These are phyloP conservation scores for Sordaria brevicollis DNA, from an alignment of 495 filamentous ascomycete genomes.

Conservation along the genomic window DNA sequence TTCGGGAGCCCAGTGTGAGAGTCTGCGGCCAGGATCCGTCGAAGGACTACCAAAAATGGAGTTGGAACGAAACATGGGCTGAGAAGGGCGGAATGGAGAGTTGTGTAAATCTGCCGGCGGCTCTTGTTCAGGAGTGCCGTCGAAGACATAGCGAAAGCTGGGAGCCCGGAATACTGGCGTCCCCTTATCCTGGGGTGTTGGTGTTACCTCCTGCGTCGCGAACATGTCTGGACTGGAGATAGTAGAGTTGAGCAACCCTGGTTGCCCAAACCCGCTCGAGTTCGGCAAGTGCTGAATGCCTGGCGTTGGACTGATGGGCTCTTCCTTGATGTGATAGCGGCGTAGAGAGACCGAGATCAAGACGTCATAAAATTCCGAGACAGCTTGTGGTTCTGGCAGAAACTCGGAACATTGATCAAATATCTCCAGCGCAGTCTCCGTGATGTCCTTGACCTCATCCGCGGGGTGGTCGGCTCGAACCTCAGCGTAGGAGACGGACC, in stretches of 20 bases:
- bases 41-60: slow-evolving; percentile 44
- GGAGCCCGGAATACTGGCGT: background rate
- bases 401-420: slow-evolving; percentile 65
- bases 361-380: slow-evolving; percentile 65
- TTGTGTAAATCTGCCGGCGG: slow-evolving; percentile 21
- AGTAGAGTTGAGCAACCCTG: background rate
- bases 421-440: slow-evolving; percentile 61
- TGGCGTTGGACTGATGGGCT: background rate
- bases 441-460: slow-evolving; percentile 60
- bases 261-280: background rate
- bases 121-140: slow-evolving; percentile 30
- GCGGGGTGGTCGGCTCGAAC: slow-evolving; percentile 58
- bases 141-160: slow-evolving; percentile 41
- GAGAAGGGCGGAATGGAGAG: slow-evolving; percentile 5
- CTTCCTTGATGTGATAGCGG: slow-evolving; percentile 60
- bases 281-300: background rate
- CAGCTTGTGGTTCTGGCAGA: slow-evolving; percentile 85
- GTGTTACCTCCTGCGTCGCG: background rate
- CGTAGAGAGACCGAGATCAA: slow-evolving; percentile 75
- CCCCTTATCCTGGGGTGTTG: background rate
- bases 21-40: slow-evolving; percentile 36
- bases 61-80: slow-evolving; percentile 40
- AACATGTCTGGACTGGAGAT: background rate
- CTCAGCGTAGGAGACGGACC: slow-evolving; percentile 76
- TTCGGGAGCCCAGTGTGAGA: slow-evolving; percentile 46